Percentiles rank a stretch among this genome's conserved stretches.
These are phyloP conservation scores for Colletotrichum destructivum DNA, from an alignment of 2,329 filamentous ascomycete species.

Conservation along the genomic window DNA sequence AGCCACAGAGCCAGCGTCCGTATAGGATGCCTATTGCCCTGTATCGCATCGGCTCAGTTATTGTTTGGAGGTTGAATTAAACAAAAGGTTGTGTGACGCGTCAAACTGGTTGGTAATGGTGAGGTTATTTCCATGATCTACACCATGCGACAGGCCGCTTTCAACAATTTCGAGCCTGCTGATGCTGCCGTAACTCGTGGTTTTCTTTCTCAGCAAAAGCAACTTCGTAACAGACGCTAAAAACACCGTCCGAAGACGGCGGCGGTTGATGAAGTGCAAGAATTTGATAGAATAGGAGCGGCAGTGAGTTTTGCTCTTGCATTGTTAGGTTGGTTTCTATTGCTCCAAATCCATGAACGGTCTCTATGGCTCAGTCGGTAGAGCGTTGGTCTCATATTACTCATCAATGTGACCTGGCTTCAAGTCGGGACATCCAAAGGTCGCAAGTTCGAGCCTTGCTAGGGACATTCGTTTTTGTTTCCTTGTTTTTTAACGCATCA, in stretches of 20 bases:
- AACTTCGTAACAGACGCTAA: background rate
- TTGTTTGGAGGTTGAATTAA: no score
- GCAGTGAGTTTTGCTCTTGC: fast-evolving
- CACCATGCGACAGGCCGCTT: background rate
- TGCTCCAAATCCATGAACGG: no score
- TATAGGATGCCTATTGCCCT: no score
- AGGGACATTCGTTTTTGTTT: slow-evolving; percentile 30
- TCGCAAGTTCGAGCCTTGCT: slow-evolving; percentile 41
- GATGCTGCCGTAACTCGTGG: no score
- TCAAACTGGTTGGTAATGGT: background rate
- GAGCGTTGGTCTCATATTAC: slow-evolving; percentile 41
- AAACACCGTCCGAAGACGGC: background rate
- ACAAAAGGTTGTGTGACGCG: background rate
- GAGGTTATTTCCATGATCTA: no score
- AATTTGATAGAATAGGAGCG: background rate
- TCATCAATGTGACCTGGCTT: slow-evolving; percentile 23
- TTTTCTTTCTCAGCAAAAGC: background rate
- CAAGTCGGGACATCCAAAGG: slow-evolving; percentile 37
- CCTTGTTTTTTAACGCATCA: background rate
- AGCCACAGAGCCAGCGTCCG: no score
- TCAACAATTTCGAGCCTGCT: no score
- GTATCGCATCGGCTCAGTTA: background rate
- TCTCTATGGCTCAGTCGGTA: slow-evolving; percentile 41
- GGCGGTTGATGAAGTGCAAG: no score
- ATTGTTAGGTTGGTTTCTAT: background rate